Percentiles rank a stretch among this genome's conserved stretches.
Evolutionary conservation across 1,284 basidiomycete genomes (phyloP).

Genomic region (Heterobasidion occidentale): DNA sequence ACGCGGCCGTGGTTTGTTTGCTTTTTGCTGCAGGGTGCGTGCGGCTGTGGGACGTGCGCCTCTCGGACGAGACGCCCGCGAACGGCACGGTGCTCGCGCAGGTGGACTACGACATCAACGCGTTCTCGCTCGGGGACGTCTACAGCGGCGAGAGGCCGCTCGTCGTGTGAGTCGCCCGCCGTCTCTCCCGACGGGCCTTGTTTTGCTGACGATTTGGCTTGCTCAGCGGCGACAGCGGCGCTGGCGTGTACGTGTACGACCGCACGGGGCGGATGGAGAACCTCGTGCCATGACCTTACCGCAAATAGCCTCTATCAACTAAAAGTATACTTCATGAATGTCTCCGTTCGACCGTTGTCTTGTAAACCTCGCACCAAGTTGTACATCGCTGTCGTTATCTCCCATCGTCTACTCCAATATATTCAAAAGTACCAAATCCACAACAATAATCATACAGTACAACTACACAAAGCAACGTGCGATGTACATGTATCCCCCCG

Average conservation of each 20-base stretch:
- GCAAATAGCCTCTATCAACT: neutral
- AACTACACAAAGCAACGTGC: no score
- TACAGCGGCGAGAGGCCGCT: slow-evolving; percentile 44
- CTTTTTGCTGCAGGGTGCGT: slow-evolving; percentile 40
- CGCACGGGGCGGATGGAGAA: neutral
- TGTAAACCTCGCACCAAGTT: no score
- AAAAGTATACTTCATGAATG: no score
- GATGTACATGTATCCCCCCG: no score
- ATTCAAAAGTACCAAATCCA: no score
- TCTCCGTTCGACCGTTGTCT: no score
- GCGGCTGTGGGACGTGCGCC: slow-evolving; percentile 53
- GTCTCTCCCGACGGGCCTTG: neutral
- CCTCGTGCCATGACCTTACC: neutral
- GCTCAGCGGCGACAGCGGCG: slow-evolving; percentile 10
- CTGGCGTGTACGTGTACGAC: slow-evolving; percentile 11
- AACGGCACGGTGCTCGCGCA: slow-evolving; percentile 46
- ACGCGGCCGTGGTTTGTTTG: slow-evolving; percentile 1
- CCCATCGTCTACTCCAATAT: no score
- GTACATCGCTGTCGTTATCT: no score
- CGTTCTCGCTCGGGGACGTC: slow-evolving; percentile 52
- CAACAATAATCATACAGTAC: no score
- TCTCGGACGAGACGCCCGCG: slow-evolving; percentile 24
- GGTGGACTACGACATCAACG: slow-evolving; percentile 45
- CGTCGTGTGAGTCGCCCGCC: slow-evolving; percentile 43
- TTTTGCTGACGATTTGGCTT: neutral